A percentile compares a stretch with the other conserved stretches of the same genome.
Evolutionary conservation across 306 rosid genomes (phyloP).

Genomic region (Datisca glomerata): DNA sequence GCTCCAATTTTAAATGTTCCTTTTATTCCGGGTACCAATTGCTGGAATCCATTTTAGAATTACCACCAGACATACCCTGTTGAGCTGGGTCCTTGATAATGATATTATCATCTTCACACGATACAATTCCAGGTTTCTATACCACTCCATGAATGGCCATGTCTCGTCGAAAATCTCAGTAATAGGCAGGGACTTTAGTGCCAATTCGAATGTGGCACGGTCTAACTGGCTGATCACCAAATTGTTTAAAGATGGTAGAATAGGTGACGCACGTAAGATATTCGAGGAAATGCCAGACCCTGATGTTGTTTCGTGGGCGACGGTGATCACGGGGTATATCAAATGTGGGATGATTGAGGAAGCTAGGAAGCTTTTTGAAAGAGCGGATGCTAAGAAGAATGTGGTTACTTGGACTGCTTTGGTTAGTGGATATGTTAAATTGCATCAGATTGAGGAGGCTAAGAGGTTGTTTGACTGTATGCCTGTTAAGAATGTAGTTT

Average conservation of each 20-base stretch:
- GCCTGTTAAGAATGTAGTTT: constrained; percentile 37
- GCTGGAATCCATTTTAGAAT: neutral
- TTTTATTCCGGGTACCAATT: neutral
- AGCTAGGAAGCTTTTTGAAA: constrained; percentile 31
- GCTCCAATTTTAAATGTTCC: neutral
- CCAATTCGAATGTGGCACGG: constrained; percentile 17
- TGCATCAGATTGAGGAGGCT: constrained; percentile 22
- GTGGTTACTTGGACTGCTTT: constrained; percentile 44
- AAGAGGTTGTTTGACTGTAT: constrained; percentile 27
- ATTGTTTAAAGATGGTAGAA: constrained; percentile 18
- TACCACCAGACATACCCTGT: constrained; percentile 6
- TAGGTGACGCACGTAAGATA: constrained; percentile 22
- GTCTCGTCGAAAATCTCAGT: constrained; percentile 7
- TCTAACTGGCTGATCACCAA: constrained; percentile 26
- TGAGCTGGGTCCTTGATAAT: neutral
- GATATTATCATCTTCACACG: neutral
- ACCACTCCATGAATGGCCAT: constrained; percentile 8
- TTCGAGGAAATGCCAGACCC: constrained; percentile 33
- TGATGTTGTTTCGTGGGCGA: constrained; percentile 36
- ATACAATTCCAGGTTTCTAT: neutral
- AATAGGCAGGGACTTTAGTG: constrained; percentile 15
- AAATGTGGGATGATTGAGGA: constrained; percentile 28
- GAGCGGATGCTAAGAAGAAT: constrained; percentile 29
- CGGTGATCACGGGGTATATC: constrained; percentile 28
- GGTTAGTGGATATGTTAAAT: constrained; percentile 29